Evolutionary conservation across 2,329 filamentous ascomycete genomes (phyloP).

Genomic region (Ceratocystis cacaofunesta): DNA sequence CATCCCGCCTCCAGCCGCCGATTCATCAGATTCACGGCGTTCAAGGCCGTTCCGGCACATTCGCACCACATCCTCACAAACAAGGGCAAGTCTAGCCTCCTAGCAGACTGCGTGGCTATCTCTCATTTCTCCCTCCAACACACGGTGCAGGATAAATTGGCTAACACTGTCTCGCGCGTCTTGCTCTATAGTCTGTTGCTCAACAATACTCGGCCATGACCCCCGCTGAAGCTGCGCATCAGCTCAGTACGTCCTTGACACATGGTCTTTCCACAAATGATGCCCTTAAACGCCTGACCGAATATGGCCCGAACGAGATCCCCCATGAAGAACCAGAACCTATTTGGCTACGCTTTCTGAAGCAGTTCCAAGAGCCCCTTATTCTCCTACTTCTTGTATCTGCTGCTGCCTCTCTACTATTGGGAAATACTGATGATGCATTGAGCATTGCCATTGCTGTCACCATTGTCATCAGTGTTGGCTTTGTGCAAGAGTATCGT

Average conservation of each 20-base stretch:
- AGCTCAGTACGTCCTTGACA: constrained; percentile 66
- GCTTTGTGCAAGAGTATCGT: constrained; percentile 92
- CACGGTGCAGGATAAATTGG: neutral
- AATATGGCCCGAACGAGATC: constrained; percentile 84
- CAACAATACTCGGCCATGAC: constrained; percentile 53
- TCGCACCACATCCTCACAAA: constrained; percentile 40
- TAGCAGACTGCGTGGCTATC: neutral
- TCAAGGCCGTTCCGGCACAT: constrained; percentile 24
- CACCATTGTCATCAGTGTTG: constrained; percentile 90
- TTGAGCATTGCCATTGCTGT: constrained; percentile 92
- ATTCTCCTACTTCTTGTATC: constrained; percentile 86
- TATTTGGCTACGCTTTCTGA: constrained; percentile 84
- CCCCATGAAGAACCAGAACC: constrained; percentile 88
- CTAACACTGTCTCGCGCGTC: constrained; percentile 17
- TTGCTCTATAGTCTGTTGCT: constrained; percentile 30
- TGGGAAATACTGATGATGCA: constrained; percentile 90
- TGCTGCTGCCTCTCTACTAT: constrained; percentile 71
- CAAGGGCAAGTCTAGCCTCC: constrained; percentile 30
- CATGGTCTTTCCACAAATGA: constrained; percentile 70
- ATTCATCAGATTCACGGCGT: constrained; percentile 23
- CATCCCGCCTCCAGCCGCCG: constrained; percentile 16
- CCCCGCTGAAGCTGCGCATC: constrained; percentile 61
- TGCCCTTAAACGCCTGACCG: constrained; percentile 62
- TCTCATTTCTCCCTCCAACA: neutral
- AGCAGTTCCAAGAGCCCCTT: constrained; percentile 92